Base-by-base conservation (phyloP, 2,329 filamentous ascomycete species). In the Tolypocladium album region DNA sequence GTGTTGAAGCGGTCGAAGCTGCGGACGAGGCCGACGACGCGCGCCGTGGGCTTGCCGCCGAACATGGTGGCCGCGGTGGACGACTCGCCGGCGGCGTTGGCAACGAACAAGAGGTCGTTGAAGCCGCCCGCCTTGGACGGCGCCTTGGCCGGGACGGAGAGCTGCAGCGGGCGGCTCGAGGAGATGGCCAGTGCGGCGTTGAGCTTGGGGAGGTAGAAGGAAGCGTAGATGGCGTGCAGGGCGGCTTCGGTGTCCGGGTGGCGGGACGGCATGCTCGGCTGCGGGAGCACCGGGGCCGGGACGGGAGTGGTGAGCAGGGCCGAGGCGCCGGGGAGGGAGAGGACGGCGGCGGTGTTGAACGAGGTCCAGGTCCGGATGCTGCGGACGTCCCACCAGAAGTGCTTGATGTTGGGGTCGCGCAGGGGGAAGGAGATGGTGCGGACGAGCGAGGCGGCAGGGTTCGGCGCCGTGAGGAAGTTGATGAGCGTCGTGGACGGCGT, bases 301-400 rank as follows among this genome's bases (percentile, higher is more conserved):
- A 93, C 80, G 5, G 87, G 81, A 66, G 88, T 86, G 65, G 84
- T 85, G 61, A 97, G 84, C 27, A 96, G 83, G 27, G 83, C 79
- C 8, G 87, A 81, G 31, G 94, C 86, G 39, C 86, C 86, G 0
- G 88, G 88, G 55, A 96, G 85, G 7, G 84, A 79, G 65, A 88
- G 81, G 70, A 97, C 87, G 60, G 87, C 85, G 59, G 80, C 73
- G 13, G 89, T 78, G 64, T 84, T 90, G 82, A 97, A 97, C 66
- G 85, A 82, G 58, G 82, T 83, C 93, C 93, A 97, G 63, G 86
- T 82, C 63, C 90, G 86, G 65, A 97, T 80, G 71, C 95, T 93
- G 66, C 93, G 89, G 61, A 96, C 83, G 69, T 97, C 93, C 89
- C 91, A 97, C 93, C 93, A 97, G 74, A 93, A 96, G 77, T 96